Conservation (phyloP, 768 basidiomycete species). For the Tylopilus sp. region DNA sequence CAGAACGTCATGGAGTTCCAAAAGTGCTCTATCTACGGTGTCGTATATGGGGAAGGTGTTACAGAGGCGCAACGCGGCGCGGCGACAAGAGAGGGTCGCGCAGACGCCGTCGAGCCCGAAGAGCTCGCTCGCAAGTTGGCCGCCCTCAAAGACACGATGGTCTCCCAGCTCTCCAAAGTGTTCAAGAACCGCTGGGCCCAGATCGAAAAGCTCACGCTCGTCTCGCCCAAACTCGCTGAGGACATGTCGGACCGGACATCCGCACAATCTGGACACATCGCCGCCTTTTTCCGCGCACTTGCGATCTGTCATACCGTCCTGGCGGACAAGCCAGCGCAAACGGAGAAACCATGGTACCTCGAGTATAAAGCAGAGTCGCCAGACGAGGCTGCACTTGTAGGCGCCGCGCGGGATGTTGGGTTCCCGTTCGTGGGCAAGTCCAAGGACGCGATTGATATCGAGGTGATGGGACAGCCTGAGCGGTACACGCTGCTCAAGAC, state of each 20-base stretch:
- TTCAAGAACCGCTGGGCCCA: constrained; percentile 91
- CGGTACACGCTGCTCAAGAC: constrained; percentile 74
- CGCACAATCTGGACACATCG: constrained; percentile 61
- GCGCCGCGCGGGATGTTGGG: constrained; percentile 87
- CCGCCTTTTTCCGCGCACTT: constrained; percentile 92
- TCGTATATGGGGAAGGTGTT: constrained; percentile 88
- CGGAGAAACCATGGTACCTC: constrained; percentile 55
- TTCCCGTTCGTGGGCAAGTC: constrained; percentile 83
- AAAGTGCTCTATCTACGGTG: constrained; percentile 84
- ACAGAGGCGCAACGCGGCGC: constrained; percentile 95
- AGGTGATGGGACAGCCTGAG: constrained; percentile 88
- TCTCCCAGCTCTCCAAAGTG: constrained; percentile 62
- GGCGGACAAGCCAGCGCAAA: constrained; percentile 67
- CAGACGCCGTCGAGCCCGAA: constrained; percentile 59
- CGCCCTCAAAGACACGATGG: constrained; percentile 71
- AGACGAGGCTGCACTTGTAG: constrained; percentile 92
- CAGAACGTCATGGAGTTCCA: constrained; percentile 99
- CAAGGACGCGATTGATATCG: constrained; percentile 78
- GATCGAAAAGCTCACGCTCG: constrained; percentile 76
- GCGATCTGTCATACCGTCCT: constrained; percentile 92
- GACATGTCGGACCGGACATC: constrained; percentile 63
- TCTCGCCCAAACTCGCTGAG: constrained; percentile 81
- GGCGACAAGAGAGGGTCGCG: constrained; percentile 75
- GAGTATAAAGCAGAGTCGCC: constrained; percentile 97
- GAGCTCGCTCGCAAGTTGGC: constrained; percentile 68